Percentiles rank a stretch among this genome's conserved stretches.
phyloP scores from a whole-genome alignment of 805 yeast species.

The Cyberlindnera mrakii region DNA sequence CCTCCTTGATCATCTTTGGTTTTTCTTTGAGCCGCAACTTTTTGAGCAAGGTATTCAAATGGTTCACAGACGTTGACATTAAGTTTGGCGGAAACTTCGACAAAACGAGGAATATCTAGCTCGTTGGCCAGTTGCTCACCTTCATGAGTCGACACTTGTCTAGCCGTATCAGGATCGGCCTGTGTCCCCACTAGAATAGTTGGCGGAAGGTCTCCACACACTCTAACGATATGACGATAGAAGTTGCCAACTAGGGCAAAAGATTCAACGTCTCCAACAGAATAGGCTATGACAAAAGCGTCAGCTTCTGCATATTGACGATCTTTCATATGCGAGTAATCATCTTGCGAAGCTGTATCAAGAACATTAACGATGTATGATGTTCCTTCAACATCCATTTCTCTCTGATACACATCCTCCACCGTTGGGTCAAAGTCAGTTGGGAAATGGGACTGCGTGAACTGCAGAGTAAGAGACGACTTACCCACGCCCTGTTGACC shows the following conservation, averaged over 20 bases:
- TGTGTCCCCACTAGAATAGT: constrained; percentile 15
- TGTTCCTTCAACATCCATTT: constrained; percentile 47
- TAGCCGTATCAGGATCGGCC: constrained; percentile 5
- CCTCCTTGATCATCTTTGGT: background rate
- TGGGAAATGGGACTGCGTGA: constrained; percentile 56
- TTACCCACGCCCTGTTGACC: constrained; percentile 72
- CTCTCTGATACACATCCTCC: constrained; percentile 59
- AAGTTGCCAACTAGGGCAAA: constrained; percentile 7
- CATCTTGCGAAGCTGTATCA: constrained; percentile 81
- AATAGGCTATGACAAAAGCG: constrained; percentile 17
- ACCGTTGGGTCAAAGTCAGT: constrained; percentile 64
- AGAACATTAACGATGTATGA: constrained; percentile 50
- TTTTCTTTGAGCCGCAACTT: background rate
- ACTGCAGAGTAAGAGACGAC: constrained; percentile 57
- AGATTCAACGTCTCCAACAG: constrained; percentile 10
- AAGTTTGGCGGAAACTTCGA: constrained; percentile 18
- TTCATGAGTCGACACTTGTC: constrained; percentile 12
- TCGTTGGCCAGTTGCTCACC: constrained; percentile 14
- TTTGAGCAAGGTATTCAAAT: constrained; percentile 7
- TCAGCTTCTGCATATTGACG: constrained; percentile 22
- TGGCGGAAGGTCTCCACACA: constrained; percentile 14
- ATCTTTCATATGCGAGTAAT: constrained; percentile 65
- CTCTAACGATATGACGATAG: constrained; percentile 17
- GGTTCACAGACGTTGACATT: constrained; percentile 12
- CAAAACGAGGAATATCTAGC: constrained; percentile 7